Conservation (phyloP, 78 protist genomes). For the Dictyostelium citrinum region DNA sequence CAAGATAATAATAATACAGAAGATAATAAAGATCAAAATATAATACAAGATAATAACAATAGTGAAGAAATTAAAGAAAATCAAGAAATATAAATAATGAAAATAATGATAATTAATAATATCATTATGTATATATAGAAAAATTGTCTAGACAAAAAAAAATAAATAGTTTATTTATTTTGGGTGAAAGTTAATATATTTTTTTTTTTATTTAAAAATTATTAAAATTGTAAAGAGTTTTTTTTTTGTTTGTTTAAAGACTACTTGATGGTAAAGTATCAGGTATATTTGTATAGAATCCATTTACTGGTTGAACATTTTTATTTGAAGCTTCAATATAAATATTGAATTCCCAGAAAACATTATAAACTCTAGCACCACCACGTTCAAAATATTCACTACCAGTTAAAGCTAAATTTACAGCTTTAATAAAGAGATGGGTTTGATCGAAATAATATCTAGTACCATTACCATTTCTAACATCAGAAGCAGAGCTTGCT, state of each 20-base stretch:
- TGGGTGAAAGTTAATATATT: neutral
- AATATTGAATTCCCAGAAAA: neutral
- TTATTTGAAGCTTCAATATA: slow-evolving; percentile 1
- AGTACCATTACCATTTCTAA: slow-evolving; percentile 14
- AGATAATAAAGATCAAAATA: neutral
- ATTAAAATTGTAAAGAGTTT: neutral
- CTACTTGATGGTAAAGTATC: neutral
- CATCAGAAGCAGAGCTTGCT: slow-evolving; percentile 12
- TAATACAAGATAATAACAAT: too few species aligned
- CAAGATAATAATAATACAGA: neutral
- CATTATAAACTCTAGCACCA: slow-evolving; percentile 1
- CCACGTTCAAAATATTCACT: neutral
- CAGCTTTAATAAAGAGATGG: slow-evolving; percentile 16
- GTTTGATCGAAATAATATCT: slow-evolving; percentile 36
- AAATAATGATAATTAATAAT: neutral
- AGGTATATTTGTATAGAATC: neutral
- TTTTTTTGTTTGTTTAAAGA: neutral
- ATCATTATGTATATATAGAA: neutral
- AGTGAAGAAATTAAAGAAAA: neutral
- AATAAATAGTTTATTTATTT: neutral
- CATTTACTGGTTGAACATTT: neutral
- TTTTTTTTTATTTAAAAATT: neutral
- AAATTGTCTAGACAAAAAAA: neutral
- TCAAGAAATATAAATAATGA: neutral
- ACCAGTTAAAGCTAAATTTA: neutral